A percentile compares a stretch with the other conserved stretches of the same genome.
phyloP scores from a whole-genome alignment of 139 green algal species.

The Axilococcus clingmanii region DNA sequence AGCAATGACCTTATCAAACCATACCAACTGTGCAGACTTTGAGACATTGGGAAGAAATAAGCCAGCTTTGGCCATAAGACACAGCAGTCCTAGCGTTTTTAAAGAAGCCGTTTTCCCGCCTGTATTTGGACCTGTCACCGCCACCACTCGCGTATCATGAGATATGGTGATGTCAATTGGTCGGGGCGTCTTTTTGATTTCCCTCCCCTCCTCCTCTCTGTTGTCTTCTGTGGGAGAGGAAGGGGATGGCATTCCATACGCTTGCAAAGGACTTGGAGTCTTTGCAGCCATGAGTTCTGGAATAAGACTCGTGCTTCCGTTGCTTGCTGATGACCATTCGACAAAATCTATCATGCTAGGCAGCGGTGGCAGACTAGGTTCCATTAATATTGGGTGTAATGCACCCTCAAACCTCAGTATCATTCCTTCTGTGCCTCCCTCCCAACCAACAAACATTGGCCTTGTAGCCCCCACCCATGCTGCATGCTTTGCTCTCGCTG shows the following conservation, averaged over 20 bases:
- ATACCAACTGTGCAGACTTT: constrained; percentile 2
- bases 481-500: constrained; percentile 48
- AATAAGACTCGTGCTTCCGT: not conserved
- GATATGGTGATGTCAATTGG: constrained; percentile 45
- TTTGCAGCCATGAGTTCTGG: constrained; percentile 6
- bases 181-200: not conserved
- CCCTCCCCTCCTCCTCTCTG: constrained; percentile 4
- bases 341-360: constrained; percentile 6
- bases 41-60: constrained; percentile 47
- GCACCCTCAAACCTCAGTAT: not conserved
- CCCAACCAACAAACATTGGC: constrained; percentile 14
- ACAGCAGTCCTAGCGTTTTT: constrained; percentile 59
- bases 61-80: constrained; percentile 67
- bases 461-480: constrained; percentile 36
- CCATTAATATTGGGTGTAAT: constrained; percentile 28
- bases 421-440: not conserved
- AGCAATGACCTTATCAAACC: constrained; percentile 49
- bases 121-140: constrained; percentile 73
- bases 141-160: constrained; percentile 34
- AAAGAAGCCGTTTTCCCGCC: constrained; percentile 74
- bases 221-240: not conserved
- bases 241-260: not conserved
- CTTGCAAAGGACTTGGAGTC: not conserved
- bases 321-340: not conserved
- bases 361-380: constrained; percentile 18